Conservation (phyloP, 345 rosid genomes). For the Viola odorata region DNA sequence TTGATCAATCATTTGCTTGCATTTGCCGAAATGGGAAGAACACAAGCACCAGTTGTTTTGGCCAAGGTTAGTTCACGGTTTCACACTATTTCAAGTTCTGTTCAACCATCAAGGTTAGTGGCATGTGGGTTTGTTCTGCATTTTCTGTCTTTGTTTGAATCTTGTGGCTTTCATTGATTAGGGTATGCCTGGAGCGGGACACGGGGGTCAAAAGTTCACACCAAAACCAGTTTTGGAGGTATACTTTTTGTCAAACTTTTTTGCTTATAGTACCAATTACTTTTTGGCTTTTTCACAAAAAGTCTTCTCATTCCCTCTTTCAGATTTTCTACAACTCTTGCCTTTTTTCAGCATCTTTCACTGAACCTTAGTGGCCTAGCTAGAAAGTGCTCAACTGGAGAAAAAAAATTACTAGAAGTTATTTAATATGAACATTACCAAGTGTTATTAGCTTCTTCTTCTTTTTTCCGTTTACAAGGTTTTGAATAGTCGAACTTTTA, state of each 20-base stretch:
- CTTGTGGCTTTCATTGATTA: conserved; percentile 16
- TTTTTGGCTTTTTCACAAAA: not conserved
- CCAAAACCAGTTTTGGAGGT: conserved; percentile 37
- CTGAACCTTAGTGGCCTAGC: conserved; percentile 2
- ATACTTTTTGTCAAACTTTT: conserved; percentile 12
- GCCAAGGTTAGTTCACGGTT: conserved; percentile 36
- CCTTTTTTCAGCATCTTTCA: not conserved
- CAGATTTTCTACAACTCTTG: not conserved
- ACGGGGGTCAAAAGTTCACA: conserved; percentile 36
- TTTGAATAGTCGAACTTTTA: too few relatives aligned
- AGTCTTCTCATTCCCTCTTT: conserved; percentile 18
- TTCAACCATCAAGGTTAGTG: conserved; percentile 4
- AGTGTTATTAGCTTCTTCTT: too few relatives aligned
- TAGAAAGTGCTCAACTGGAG: not conserved
- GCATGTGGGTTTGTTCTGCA: not conserved
- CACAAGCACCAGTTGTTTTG: conserved; percentile 47
- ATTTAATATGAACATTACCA: too few relatives aligned
- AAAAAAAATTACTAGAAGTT: too few relatives aligned
- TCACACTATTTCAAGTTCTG: not conserved
- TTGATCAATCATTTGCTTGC: conserved; percentile 61
- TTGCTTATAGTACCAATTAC: not conserved
- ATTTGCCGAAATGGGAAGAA: conserved; percentile 47
- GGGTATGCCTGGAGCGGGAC: conserved; percentile 51
- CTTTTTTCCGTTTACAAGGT: too few relatives aligned
- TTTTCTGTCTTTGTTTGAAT: not conserved